Base-by-base conservation (phyloP, 306 rosid genomes). In the Dalbergia cochinchinensis region DNA sequence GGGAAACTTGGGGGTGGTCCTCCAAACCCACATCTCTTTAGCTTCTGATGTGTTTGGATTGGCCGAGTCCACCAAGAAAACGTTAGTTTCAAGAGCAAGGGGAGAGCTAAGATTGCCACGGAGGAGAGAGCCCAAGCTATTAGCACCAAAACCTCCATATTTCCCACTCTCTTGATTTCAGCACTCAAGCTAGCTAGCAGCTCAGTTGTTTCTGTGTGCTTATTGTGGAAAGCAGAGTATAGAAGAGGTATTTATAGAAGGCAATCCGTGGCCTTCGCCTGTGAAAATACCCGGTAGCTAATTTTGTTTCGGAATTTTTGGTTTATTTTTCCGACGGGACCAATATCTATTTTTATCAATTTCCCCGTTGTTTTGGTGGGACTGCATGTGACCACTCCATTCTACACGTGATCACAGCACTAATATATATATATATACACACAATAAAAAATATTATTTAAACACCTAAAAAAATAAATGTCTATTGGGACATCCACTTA, bases 1-100 rank as follows among this genome's bases (percentile, higher is more conserved):
- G 98, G 98, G 74, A 93, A 93, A 19, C 65, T 81, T 51, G 98
- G 98, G 18, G 80, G 69, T 69, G 98, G 98, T 3, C 98, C 98
- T 61, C 78, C 35, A 57, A 93, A 82, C 5, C 98, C 98, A 83
- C 84, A 83, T 79, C 74, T 76, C 85, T 77, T 90, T 16, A 93
- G 85, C 62, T 93, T 91, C 16, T 58, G 42, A 37, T 74, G 82
- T 13, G 78, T 76, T 54, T 67, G 77, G 64, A 77, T 62, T 1
- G 98, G 98, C 4, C 78, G 86, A 77, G 91, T 34, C 94, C 96
- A 92, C 63, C 85, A 89, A 51, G 48, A 82, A 71, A 73, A 86
- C 19, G 79, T 33, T 59, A 89, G 50, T 48, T 65, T 89, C 58
- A 83, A 65, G 16, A 79, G 10, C 39, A 86, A 75, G 44, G 58